Evolutionary conservation across 1,284 basidiomycete species (phyloP), one percentile per base, ranked within the genome.

Genomic region (Leccinum laetum): DNA sequence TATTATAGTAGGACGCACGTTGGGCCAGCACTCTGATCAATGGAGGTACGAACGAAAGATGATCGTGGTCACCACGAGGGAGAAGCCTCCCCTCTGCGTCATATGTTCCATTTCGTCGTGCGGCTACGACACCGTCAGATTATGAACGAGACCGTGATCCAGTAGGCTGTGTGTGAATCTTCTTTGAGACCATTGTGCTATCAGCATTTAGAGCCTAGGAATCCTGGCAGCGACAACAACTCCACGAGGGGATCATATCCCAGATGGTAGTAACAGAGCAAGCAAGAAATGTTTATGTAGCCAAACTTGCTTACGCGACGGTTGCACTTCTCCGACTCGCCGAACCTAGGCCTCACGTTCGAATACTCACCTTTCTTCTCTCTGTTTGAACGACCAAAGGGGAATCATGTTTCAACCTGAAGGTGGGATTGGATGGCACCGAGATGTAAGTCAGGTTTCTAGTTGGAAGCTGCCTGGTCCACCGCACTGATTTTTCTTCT

Each of bases 31-130:
- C 21, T 24, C 24, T 18, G 35, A 41, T 59, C 13, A 58, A 14
- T 39, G 57, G 21, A 21, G 37, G 13, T 55, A 26, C 21, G 52
- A 26, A 26, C 52, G 52, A 55, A n/a, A 37, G 11, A 37, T 18
- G 39, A 26, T 59, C 39, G 58, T 59, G 58, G 6, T 59, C 37
- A 41, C 39, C 58, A 59, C 39, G 58, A 59, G 58, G 58, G 26
- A 37, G 58, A 59, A 24, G 58, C 35, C 1, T 9, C 18, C 18
- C 41, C 41, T 44, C 14, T 3, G 41, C 41, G n/a, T 46, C n/a
- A 46, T 3, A 46, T n/a, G 44, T 46, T 18, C 44, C 44, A 46
- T 46, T 46, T 46, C n/a, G 9, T 46, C 44, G 9, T 46, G 41
- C n/a, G n/a, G 44, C n/a, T 18, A 18, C 9, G 11, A 24, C 5